Base-by-base conservation (phyloP, 2,329 filamentous ascomycete genomes). In the Cordyceps sp. region DNA sequence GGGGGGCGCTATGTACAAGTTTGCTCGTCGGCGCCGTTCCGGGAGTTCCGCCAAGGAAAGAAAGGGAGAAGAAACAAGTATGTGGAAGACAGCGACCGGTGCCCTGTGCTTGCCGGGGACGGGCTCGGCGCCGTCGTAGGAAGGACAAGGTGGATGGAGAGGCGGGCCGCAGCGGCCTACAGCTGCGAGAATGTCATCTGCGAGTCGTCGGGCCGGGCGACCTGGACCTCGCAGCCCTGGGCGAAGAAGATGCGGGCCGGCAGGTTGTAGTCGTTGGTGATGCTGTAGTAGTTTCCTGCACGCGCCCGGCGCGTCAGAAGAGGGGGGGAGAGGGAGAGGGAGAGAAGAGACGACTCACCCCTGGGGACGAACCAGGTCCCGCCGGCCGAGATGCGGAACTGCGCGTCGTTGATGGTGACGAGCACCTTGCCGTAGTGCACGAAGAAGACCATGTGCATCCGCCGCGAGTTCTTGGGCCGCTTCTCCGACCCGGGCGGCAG, bases 371-470 rank as follows among this genome's bases (percentile, higher is more conserved):
- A 86, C 69, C 83, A 96, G 53, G 86, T 79, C 33, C 88, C 88
- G 26, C 88, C 86, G 43, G 80, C 84, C 24, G 77, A 74, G 40
- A 93, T 85, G 35, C 78, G 74, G 50, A 98, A 96, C 38, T 66
- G 62, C 17, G 69, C 78, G 40, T 80, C 71, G 41, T 79, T 73
- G 30, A 93, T 70, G 19, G 73, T 79, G 15, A 93, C 86, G 41
- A 74, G 64, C 15, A 94, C 84, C 40, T 79, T 75, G 16, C 90
- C 90, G 28, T 71, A 69, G 43, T 84, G 78, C 20, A 98, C 79
- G 45, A 93, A 94, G 54, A 96, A 96, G 1, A 81, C 77, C 78
- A 98, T 90, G 49, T 94, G 85, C 83, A 94, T 96, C 59, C 81
- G 86, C 39, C 88, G 70, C 23, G 81, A 80, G 55, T 94, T 96